Conservation (phyloP, 139 green algal species). For the Yamagishiella unicocca region DNA sequence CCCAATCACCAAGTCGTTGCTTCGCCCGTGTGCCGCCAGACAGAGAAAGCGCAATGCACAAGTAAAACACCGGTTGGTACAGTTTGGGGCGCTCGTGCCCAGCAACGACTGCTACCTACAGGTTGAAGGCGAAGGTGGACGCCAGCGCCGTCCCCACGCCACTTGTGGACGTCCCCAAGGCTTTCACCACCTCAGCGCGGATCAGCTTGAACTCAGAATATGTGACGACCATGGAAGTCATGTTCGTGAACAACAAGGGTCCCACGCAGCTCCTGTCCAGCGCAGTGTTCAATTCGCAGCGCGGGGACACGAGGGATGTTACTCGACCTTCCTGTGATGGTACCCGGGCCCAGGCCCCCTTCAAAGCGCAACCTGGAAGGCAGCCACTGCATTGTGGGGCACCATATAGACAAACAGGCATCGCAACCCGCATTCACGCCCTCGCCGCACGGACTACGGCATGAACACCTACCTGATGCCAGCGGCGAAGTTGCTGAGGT, state of each 20-base stretch:
- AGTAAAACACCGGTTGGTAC: no score
- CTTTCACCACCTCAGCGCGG: background rate
- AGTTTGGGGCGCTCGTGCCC: no score
- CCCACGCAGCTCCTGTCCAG: background rate
- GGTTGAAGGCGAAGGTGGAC: background rate
- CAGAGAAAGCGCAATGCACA: no score
- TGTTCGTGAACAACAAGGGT: background rate
- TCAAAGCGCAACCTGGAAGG: no score
- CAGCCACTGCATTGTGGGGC: no score
- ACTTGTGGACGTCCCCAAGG: background rate
- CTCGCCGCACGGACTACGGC: background rate
- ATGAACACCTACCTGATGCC: background rate
- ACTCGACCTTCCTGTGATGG: background rate
- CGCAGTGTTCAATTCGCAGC: background rate
- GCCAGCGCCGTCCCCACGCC: background rate
- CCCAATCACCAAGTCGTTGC: no score
- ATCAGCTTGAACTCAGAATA: constrained; percentile 15
- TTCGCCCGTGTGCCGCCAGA: no score
- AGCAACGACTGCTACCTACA: no score
- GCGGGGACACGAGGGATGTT: background rate
- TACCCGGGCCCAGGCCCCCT: no score
- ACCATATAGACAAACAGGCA: no score
- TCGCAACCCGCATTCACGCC: background rate
- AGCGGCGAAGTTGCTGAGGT: background rate
- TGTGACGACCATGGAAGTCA: background rate